These are phyloP conservation scores for Candida railenensis DNA, from an alignment of 805 yeast genomes.

Conservation along the genomic window DNA sequence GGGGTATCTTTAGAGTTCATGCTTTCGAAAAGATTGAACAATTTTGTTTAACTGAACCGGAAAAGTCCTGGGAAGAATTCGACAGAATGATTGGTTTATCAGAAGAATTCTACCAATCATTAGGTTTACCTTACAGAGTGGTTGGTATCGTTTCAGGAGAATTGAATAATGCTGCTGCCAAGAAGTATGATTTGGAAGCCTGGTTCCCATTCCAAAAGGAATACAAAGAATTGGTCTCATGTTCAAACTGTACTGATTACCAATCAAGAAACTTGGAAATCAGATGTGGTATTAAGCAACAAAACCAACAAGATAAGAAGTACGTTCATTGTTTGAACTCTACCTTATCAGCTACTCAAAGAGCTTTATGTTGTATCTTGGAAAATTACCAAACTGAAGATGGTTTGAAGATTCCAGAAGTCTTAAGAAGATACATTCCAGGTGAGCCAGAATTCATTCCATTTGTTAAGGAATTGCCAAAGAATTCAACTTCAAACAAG, in stretches of 20 bases:
- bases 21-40: conserved; percentile 98
- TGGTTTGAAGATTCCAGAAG: conserved; percentile 92
- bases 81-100: conserved; percentile 90
- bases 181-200: conserved; percentile 97
- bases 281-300: conserved; percentile 96
- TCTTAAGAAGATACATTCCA: conserved; percentile 92
- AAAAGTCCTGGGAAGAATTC: conserved; percentile 96
- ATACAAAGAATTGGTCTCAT: conserved; percentile 95
- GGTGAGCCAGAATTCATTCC: conserved; percentile 98
- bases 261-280: conserved; percentile 98
- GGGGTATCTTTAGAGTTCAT: conserved; percentile 99
- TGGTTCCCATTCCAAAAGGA: conserved; percentile 99
- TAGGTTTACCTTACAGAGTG: conserved; percentile 93
- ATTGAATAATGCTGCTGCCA: conserved; percentile 98
- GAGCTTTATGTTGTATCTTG: conserved; percentile 95
- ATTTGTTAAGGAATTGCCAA: conserved; percentile 85
- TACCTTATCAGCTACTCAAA: conserved; percentile 95
- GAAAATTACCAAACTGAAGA: conserved; percentile 98
- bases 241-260: conserved; percentile 99
- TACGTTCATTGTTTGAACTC: conserved; percentile 98
- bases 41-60: conserved; percentile 94
- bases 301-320: conserved; percentile 92
- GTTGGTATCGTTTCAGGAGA: conserved; percentile 99
- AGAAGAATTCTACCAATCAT: conserved; percentile 89
- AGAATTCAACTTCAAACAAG: conserved; percentile 85